These are phyloP conservation scores for Fusarium nygamai DNA, from an alignment of 2,329 filamentous ascomycete species.

Conservation along the genomic window DNA sequence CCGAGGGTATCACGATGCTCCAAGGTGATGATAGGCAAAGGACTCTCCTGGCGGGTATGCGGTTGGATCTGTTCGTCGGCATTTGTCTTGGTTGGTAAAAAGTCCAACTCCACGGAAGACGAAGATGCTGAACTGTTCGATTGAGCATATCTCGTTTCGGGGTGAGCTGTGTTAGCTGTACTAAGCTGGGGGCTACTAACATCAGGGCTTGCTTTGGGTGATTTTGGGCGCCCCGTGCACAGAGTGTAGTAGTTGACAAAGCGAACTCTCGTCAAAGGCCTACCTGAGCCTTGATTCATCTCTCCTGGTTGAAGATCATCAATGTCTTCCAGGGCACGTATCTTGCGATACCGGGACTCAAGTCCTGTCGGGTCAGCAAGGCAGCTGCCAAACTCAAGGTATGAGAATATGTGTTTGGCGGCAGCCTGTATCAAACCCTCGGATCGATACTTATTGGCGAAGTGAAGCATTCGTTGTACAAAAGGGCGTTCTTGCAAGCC, in stretches of 20 bases:
- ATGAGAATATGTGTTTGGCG: conserved; percentile 78
- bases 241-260: conserved; percentile 93
- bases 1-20: conserved; percentile 33
- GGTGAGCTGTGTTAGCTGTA: neutral
- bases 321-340: conserved; percentile 78
- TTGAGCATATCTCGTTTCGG: neutral
- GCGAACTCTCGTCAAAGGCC: conserved; percentile 65
- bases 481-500: conserved; percentile 74
- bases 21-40: conserved; percentile 30
- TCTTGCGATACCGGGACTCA: conserved; percentile 72
- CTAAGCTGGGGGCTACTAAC: conserved; percentile 1
- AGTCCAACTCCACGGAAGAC: neutral
- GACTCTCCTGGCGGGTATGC: conserved; percentile 3
- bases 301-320: conserved; percentile 59
- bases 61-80: conserved; percentile 1
- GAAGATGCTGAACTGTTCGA: neutral
- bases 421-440: conserved; percentile 77
- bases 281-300: conserved; percentile 19
- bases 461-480: conserved; percentile 75
- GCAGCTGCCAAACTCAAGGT: conserved; percentile 84
- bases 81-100: neutral
- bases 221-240: conserved; percentile 77
- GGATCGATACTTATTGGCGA: conserved; percentile 80
- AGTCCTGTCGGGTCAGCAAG: conserved; percentile 80
- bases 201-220: conserved; percentile 36